These are phyloP conservation scores for Elaeagnus macrophylla DNA, from an alignment of 306 rosid species.

Conservation along the genomic window DNA sequence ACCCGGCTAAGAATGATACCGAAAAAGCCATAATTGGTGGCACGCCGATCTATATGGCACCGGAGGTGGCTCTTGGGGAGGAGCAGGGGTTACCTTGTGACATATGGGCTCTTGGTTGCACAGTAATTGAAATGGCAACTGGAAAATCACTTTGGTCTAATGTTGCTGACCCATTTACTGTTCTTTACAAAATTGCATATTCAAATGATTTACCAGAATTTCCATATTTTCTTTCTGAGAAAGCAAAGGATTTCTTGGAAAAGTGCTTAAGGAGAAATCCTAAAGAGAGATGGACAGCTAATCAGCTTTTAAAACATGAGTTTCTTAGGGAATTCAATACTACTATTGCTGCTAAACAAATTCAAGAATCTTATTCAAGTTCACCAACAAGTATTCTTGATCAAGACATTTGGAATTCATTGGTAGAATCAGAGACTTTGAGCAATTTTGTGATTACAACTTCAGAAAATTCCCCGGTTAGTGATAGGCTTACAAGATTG, in stretches of 20 bases:
- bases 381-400: constrained; percentile 87
- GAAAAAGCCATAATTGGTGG: constrained; percentile 29
- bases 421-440: constrained; percentile 38
- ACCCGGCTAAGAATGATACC: neutral
- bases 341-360: constrained; percentile 20
- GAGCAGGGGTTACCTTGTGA: constrained; percentile 64
- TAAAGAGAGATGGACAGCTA: no score
- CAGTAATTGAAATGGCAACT: constrained; percentile 64
- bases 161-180: constrained; percentile 43
- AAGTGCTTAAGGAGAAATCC: constrained; percentile 61
- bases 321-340: constrained; percentile 40
- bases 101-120: constrained; percentile 87
- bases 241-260: constrained; percentile 63
- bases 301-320: constrained; percentile 65
- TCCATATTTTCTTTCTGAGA: constrained; percentile 50
- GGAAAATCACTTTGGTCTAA: constrained; percentile 60
- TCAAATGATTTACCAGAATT: constrained; percentile 51
- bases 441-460: constrained; percentile 14
- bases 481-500: constrained; percentile 46
- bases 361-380: constrained; percentile 30
- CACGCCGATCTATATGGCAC: constrained; percentile 86
- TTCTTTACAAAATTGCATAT: constrained; percentile 49
- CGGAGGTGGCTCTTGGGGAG: constrained; percentile 82
- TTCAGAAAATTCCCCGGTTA: constrained; percentile 7
- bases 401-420: constrained; percentile 50